Percentiles rank a stretch among this genome's conserved stretches.
These are phyloP conservation scores for Penicillium paneum DNA, from an alignment of 2,329 filamentous ascomycete species.

Conservation along the genomic window DNA sequence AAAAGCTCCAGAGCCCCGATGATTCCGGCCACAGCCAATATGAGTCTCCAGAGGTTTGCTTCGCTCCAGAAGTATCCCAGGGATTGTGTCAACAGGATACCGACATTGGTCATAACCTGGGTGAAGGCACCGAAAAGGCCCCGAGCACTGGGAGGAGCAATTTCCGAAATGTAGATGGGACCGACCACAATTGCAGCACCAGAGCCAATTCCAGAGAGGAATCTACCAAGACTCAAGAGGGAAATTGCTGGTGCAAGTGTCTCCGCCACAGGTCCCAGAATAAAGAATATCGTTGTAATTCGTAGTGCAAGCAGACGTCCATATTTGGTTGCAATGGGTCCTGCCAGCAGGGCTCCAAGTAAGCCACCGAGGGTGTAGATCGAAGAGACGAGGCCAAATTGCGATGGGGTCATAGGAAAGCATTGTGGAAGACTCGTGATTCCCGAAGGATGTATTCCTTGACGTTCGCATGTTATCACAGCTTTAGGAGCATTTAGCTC, in stretches of 20 bases:
- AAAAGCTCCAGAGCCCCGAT: slow-evolving; percentile 66
- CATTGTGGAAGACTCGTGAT: slow-evolving; percentile 59
- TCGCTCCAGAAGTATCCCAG: slow-evolving; percentile 85
- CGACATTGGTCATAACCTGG: slow-evolving; percentile 89
- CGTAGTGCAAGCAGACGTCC: slow-evolving; percentile 76
- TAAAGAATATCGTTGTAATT: slow-evolving; percentile 71
- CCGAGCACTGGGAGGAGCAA: slow-evolving; percentile 69
- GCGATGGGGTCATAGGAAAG: slow-evolving; percentile 77
- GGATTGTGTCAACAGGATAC: slow-evolving; percentile 78
- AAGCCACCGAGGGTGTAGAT: slow-evolving; percentile 90
- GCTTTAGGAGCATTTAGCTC: slow-evolving; percentile 94
- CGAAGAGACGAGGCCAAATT: slow-evolving; percentile 83
- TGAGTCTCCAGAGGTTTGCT: slow-evolving; percentile 75
- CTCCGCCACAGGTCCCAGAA: slow-evolving; percentile 72
- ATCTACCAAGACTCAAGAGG: slow-evolving; percentile 68
- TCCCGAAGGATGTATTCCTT: slow-evolving; percentile 43
- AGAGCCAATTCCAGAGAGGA: slow-evolving; percentile 78
- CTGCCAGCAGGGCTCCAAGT: slow-evolving; percentile 73
- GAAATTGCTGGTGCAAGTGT: slow-evolving; percentile 66
- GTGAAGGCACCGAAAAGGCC: slow-evolving; percentile 80
- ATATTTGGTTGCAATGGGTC: slow-evolving; percentile 71
- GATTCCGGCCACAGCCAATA: slow-evolving; percentile 68
- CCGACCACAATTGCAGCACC: slow-evolving; percentile 90
- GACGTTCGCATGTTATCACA: slow-evolving; percentile 80
- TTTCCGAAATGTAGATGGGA: slow-evolving; percentile 90